Percentiles rank a stretch among this genome's conserved stretches.
Conservation (phyloP, 1,284 basidiomycete genomes). For the Marasmius tenuissimus region DNA sequence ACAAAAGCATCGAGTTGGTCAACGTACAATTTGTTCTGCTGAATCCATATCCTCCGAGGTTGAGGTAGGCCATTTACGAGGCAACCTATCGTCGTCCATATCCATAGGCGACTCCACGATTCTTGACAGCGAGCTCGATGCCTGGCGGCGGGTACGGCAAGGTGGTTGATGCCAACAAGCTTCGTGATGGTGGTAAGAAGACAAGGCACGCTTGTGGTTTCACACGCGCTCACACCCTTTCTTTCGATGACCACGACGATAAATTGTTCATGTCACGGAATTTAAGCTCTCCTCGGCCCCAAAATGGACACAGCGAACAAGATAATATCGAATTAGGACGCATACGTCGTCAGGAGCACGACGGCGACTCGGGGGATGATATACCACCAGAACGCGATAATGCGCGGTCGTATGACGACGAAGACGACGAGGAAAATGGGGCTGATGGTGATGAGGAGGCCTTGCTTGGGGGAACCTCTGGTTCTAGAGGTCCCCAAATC, state of each 20-base stretch:
- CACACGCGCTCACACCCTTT: background rate
- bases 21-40: background rate
- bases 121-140: background rate
- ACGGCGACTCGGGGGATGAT: background rate
- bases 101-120: background rate
- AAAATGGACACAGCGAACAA: background rate
- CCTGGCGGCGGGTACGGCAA: too few relatives aligned
- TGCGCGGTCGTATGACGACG: background rate
- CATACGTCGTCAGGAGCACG: background rate
- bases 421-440: constrained; percentile 1
- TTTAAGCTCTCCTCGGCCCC: background rate
- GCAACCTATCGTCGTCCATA: background rate
- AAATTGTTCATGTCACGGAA: background rate
- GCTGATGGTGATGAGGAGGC: constrained; percentile 13
- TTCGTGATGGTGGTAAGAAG: background rate
- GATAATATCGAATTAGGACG: background rate
- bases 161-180: background rate
- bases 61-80: background rate
- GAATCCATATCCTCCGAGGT: background rate
- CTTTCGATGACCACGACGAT: background rate
- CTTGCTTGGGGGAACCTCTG: constrained; percentile 1
- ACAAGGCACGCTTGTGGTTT: background rate
- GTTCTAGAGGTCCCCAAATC: background rate
- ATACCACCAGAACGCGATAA: background rate
- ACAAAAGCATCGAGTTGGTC: background rate